phyloP scores from a whole-genome alignment of 108 stramenopile genomes.

The Conticribra guillardii region DNA sequence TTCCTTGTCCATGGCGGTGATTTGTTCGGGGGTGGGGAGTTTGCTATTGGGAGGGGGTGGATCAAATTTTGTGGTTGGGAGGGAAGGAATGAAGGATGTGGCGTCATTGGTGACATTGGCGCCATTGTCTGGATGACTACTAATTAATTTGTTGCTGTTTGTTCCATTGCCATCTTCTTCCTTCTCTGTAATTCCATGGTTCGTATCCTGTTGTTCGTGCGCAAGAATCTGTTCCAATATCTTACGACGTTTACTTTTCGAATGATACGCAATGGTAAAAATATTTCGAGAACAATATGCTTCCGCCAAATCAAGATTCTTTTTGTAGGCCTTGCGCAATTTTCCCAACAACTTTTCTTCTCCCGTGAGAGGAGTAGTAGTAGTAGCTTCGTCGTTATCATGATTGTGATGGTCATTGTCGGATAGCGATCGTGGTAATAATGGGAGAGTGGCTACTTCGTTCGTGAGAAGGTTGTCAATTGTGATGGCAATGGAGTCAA shows the following conservation, averaged over 20 bases:
- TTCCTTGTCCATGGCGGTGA: slow-evolving; percentile 25
- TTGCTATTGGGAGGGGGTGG: slow-evolving; percentile 1
- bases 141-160: background rate
- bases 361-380: slow-evolving; percentile 7
- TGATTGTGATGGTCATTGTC: background rate
- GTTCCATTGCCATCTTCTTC: background rate
- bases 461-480: slow-evolving; percentile 44
- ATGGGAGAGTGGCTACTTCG: slow-evolving; percentile 57
- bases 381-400: background rate
- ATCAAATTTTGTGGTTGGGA: slow-evolving; percentile 5
- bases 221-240: slow-evolving; percentile 43
- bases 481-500: slow-evolving; percentile 50
- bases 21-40: slow-evolving; percentile 25
- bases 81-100: background rate
- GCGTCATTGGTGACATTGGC: too few relatives aligned
- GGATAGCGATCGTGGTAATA: slow-evolving; percentile 33
- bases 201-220: too few relatives aligned
- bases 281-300: slow-evolving; percentile 55
- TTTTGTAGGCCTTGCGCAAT: slow-evolving; percentile 52
- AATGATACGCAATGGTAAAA: slow-evolving; percentile 54
- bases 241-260: slow-evolving; percentile 54
- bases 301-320: slow-evolving; percentile 65
- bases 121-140: background rate
- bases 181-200: too few relatives aligned
- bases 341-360: slow-evolving; percentile 41